Evolutionary conservation across 169 alveolate genomes (phyloP).

Genomic region (Cystoisospora suis): DNA sequence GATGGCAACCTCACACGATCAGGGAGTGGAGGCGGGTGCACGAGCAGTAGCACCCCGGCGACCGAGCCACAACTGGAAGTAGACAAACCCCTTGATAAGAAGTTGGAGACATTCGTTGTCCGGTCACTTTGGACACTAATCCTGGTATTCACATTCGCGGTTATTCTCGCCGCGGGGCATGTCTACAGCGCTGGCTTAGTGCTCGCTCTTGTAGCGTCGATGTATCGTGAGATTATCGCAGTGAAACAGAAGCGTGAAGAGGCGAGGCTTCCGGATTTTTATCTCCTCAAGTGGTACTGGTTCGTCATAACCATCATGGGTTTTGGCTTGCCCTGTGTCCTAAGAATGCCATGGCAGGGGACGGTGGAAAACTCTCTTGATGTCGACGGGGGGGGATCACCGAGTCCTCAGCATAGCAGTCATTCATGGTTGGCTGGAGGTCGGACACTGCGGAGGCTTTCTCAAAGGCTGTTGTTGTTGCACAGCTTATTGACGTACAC

Average conservation of each 20-base stretch:
- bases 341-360: neutral
- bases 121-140: conserved; percentile 79
- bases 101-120: conserved; percentile 32
- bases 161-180: conserved; percentile 89
- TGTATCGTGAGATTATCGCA: conserved; percentile 72
- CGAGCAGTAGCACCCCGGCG: too few species aligned
- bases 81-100: neutral
- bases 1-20: too few species aligned
- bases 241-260: conserved; percentile 79
- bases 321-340: conserved; percentile 69
- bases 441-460: neutral
- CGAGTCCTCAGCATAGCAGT: neutral
- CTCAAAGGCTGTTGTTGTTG: conserved; percentile 77
- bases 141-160: conserved; percentile 74
- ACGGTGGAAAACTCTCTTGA: neutral
- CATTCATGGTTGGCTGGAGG: neutral
- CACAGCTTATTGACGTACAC: conserved; percentile 88
- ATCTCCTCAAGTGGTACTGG: conserved; percentile 81
- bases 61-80: conserved; percentile 14
- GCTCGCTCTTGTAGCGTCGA: conserved; percentile 66
- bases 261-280: conserved; percentile 75
- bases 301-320: conserved; percentile 73
- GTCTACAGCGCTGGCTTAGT: conserved; percentile 87
- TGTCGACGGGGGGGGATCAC: neutral
- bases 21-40: too few species aligned